Conservation (phyloP, 169 alveolate species). For the Cryptosporidium bovis region DNA sequence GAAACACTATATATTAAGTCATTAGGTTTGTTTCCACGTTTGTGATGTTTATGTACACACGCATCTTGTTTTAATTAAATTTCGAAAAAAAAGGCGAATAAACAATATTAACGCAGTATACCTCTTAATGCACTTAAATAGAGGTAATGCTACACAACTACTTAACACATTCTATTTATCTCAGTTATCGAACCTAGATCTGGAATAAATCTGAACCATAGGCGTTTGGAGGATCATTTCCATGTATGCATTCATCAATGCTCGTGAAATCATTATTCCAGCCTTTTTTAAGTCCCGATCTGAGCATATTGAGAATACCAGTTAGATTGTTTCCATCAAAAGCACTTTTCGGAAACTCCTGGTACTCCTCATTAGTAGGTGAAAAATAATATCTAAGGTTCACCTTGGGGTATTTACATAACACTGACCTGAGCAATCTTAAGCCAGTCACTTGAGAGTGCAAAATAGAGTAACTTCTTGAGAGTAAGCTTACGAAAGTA, state of each 20-base stretch:
- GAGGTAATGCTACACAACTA: no score
- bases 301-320: slow-evolving; percentile 61
- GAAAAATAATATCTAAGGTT: slow-evolving; percentile 55
- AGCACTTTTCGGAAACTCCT: slow-evolving; percentile 62
- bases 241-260: slow-evolving; percentile 41
- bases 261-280: slow-evolving; percentile 50
- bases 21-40: no score
- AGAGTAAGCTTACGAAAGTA: slow-evolving; percentile 31
- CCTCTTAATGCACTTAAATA: no score
- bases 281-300: slow-evolving; percentile 50
- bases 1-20: no score
- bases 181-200: not conserved
- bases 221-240: slow-evolving; percentile 1
- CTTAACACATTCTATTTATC: no score
- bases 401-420: slow-evolving; percentile 49
- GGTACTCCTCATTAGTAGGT: slow-evolving; percentile 50
- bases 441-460: slow-evolving; percentile 71
- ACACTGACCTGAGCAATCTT: slow-evolving; percentile 25
- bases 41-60: no score
- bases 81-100: no score
- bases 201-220: slow-evolving; percentile 34
- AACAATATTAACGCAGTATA: no score
- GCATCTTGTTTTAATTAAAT: no score
- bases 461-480: slow-evolving; percentile 53
- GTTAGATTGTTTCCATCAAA: slow-evolving; percentile 69